Conservation (phyloP, 345 rosid genomes). For the Corchorus olitorius region DNA sequence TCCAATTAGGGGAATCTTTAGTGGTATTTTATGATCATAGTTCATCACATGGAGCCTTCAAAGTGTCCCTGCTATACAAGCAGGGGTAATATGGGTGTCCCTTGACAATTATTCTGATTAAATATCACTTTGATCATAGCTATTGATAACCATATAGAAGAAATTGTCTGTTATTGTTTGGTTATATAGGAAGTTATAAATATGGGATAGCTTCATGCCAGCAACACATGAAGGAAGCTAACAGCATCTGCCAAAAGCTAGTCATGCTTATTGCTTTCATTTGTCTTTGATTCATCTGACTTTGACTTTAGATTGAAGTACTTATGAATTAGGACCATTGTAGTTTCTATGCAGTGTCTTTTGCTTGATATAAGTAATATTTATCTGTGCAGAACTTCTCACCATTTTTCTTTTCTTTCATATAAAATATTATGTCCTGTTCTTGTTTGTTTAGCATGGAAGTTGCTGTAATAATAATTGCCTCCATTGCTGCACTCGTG, state of each 20-base stretch:
- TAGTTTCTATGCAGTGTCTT: not conserved
- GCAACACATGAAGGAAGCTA: not conserved
- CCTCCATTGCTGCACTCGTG: not conserved
- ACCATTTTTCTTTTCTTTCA: not conserved
- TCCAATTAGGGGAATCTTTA: not conserved
- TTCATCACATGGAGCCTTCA: not conserved
- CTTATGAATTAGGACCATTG: not conserved
- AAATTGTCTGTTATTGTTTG: not conserved
- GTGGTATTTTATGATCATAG: not conserved
- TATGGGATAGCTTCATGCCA: too few species aligned
- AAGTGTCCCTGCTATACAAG: not conserved
- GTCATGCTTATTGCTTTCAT: not conserved
- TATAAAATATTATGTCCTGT: not conserved
- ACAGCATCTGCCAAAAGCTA: conserved; percentile 42
- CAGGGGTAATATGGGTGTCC: not conserved
- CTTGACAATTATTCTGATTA: not conserved
- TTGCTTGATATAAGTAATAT: not conserved
- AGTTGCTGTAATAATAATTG: not conserved
- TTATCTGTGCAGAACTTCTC: not conserved
- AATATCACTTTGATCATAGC: not conserved
- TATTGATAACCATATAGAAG: not conserved
- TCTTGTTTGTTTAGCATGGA: conserved; percentile 10
- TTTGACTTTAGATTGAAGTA: not conserved
- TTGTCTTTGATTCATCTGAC: not conserved
- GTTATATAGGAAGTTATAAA: too few species aligned